Percentiles rank a stretch among this genome's conserved stretches.
These are phyloP conservation scores for Liquidambar formosana DNA, from an alignment of 164 flowering plant species.

Conservation along the genomic window DNA sequence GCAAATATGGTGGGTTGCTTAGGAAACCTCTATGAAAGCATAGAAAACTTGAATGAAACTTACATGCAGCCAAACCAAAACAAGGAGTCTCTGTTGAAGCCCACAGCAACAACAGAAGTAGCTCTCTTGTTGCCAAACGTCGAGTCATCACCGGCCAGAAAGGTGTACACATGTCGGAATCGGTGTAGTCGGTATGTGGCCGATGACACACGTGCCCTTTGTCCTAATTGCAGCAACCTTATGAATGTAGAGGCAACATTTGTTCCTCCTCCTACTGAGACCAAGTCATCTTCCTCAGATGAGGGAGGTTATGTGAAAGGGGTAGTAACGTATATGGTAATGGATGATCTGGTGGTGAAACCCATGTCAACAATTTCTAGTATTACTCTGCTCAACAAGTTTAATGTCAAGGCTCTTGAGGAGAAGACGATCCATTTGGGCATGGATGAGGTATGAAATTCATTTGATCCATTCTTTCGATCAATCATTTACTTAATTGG, in stretches of 20 bases:
- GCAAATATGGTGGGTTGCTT: conserved; percentile 20
- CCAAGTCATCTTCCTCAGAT: too few species aligned
- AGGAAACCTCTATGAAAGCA: conserved; percentile 23
- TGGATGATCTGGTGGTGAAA: conserved; percentile 1
- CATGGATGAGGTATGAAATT: neutral
- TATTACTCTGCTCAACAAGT: neutral
- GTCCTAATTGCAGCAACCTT: neutral
- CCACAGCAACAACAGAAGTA: neutral
- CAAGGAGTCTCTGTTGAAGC: conserved; percentile 10
- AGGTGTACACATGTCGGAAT: neutral
- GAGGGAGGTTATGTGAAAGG: neutral
- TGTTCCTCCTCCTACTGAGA: neutral
- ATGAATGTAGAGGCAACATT: neutral
- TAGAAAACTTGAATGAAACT: conserved; percentile 13
- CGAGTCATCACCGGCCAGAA: neutral
- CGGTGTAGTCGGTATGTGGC: neutral
- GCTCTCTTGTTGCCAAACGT: neutral
- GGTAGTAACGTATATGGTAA: conserved; percentile 1
- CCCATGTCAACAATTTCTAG: neutral
- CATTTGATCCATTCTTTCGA: too few species aligned
- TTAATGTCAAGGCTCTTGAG: neutral
- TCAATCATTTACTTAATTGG: too few species aligned
- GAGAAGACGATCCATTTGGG: neutral
- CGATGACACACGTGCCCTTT: neutral
- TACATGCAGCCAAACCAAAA: conserved; percentile 16